Base-by-base conservation (phyloP, 805 yeast species). In the Wickerhamiella qilinensis region DNA sequence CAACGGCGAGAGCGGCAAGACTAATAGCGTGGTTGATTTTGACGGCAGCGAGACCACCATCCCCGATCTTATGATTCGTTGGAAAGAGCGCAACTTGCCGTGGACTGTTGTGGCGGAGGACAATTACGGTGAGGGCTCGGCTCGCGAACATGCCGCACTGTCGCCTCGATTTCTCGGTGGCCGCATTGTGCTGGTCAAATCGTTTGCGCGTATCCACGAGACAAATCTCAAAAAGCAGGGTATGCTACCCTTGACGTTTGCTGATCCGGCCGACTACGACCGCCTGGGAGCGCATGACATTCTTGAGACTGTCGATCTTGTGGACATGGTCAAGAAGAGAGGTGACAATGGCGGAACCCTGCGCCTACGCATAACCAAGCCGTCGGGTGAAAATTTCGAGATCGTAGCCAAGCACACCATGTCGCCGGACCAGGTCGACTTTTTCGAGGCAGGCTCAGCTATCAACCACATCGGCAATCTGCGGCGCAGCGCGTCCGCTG, bases 81-180 rank as follows among this genome's bases (percentile, higher is more conserved):
- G 96, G 96, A 86, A 88, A 59, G 65, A 74, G 37, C 91, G 83
- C 44, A 50, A 61, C 15, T 71, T 80, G 50, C 91, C 93, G 17
- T 88, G 98, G 98, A 70, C 75, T 48, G 96, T 91, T 33, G 79
- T 91, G 46, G 97, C 96, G 39, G 98, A 91, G 60, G 94, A 91
- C 58, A 88, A 88, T 63, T 91, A 88, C 55, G 98, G 98, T 63
- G 98, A 88, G 67, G 98, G 98, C 52, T 86, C 96, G 36, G 96
- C 98, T 24, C 81, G 98, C 71, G 98, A 88, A 60, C 98, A 88
- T 55, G 98, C 98, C 34, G 97, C 97, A 14, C 68, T 91, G 49
- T 83, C 91, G 25, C 98, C 97, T 40, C 73, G 93, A 62, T 91
- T 82, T 67, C 69, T 91, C 33, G 97, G 96, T 43, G 97, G 98